Evolutionary conservation across 768 basidiomycete species (phyloP), one percentile per base, ranked within the genome.

Genomic region (Hygrophorus pudorinus): DNA sequence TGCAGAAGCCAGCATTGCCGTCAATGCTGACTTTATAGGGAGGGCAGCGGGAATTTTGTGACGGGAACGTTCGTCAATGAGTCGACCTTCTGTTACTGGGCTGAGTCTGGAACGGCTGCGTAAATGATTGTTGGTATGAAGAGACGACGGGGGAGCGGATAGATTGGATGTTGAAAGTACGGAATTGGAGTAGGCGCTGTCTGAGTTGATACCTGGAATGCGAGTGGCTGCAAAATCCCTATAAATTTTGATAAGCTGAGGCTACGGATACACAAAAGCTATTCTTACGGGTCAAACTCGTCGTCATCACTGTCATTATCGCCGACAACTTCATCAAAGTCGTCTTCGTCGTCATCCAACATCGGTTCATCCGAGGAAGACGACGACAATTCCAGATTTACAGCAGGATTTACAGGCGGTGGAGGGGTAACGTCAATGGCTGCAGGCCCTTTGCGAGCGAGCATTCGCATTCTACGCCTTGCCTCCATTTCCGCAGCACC

Each of bases 401-500:
- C 64, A 43, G 57, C 56, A 17, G 62, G 56, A 2, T 24, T n/a
- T 16, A 43, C 20, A 3, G 59, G 55, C 3, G 61, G 57, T n/a
- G 60, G 51, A n/a, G 60, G 62, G 28, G 57, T 51, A 1, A 56
- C 47, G 2, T 60, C 53, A 2, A 65, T 55, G 2, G 60, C 63
- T 14, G 56, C 60, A 8, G 66, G 66, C n/a, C 58, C 71, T 47
- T 71, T 63, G 10, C 83, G 74, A 4, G 81, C 80, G 32, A 74
- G 75, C 67, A 90, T 75, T 10, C 87, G 71, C 32, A 72, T 60
- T 44, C 72, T 71, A 18, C 88, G 64, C 12, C 86, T 68, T 3
- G 72, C 76, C 50, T 88, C 88, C 86, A 89, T 89, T 58, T 91
- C 85, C n/a, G 77, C 86, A 0, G 83, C 81, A 6, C 84, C 80